Conservation (phyloP, 2,329 filamentous ascomycete species). For the Fusarium domesticum region DNA sequence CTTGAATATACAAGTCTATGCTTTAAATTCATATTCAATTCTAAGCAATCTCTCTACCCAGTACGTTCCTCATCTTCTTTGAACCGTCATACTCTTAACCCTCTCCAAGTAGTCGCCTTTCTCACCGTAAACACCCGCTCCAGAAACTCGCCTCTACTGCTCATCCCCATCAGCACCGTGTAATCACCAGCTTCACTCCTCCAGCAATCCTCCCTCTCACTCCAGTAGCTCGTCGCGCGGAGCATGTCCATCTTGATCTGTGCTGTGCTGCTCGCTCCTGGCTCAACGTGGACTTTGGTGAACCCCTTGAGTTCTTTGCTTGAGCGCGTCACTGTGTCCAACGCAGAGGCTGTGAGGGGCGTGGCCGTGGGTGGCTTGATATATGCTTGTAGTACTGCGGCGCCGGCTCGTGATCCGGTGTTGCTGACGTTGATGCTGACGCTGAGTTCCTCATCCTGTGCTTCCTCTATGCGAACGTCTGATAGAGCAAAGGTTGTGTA, state of each 20-base stretch:
- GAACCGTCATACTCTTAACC: slow-evolving; percentile 5
- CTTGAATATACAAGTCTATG: too few relatives aligned
- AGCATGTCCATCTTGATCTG: slow-evolving; percentile 31
- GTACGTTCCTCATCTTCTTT: too few relatives aligned
- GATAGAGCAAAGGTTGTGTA: slow-evolving; percentile 25
- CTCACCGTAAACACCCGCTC: slow-evolving; percentile 11
- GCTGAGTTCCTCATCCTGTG: slow-evolving; percentile 26
- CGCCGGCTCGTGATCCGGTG: slow-evolving; percentile 48
- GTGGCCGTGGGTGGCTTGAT: slow-evolving; percentile 17
- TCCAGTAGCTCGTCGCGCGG: slow-evolving; percentile 33
- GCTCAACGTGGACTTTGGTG: slow-evolving; percentile 38
- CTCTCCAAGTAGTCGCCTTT: slow-evolving; percentile 15
- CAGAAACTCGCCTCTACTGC: slow-evolving; percentile 26
- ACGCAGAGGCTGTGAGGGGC: slow-evolving; percentile 13
- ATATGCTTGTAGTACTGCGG: slow-evolving; percentile 56
- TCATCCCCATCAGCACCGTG: slow-evolving; percentile 36
- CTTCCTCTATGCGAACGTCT: slow-evolving; percentile 18
- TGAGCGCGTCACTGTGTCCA: slow-evolving; percentile 33
- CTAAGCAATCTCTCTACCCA: too few relatives aligned
- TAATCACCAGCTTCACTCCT: slow-evolving; percentile 38
- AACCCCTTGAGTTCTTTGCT: slow-evolving; percentile 45
- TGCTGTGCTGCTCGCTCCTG: slow-evolving; percentile 33
- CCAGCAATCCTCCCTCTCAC: slow-evolving; percentile 39
- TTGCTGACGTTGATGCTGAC: slow-evolving; percentile 52
- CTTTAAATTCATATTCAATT: too few relatives aligned